Conservation (phyloP, 2,329 filamentous ascomycete species). For the Botrytis fabae region DNA sequence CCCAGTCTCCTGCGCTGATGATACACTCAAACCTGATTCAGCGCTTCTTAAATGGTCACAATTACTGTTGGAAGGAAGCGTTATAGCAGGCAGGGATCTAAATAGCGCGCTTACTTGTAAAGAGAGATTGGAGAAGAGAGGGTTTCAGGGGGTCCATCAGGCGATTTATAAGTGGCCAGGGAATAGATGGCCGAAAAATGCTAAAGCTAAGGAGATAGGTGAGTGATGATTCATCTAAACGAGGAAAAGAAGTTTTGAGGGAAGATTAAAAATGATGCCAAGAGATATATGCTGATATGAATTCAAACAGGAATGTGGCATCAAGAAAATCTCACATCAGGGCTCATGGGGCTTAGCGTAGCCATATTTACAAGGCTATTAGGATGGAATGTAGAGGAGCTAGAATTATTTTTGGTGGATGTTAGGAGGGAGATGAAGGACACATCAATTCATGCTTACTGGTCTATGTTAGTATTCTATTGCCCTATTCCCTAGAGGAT, state of each 20-base stretch:
- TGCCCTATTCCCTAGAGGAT: not conserved
- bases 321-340: not conserved
- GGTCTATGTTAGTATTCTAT: conserved; percentile 52
- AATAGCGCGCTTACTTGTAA: not conserved
- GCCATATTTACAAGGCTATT: conserved; percentile 51
- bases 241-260: not conserved
- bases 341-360: conserved; percentile 36
- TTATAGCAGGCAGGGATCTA: not conserved
- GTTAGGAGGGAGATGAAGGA: conserved; percentile 50
- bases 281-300: not conserved
- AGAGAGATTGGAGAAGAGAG: conserved; percentile 32
- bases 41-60: conserved; percentile 16
- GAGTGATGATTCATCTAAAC: conserved; percentile 41
- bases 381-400: conserved; percentile 49
- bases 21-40: not conserved
- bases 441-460: conserved; percentile 47
- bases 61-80: conserved; percentile 6
- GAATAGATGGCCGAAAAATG: conserved; percentile 22
- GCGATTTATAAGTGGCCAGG: conserved; percentile 30
- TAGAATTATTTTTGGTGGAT: conserved; percentile 50
- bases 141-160: conserved; percentile 40
- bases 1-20: not conserved
- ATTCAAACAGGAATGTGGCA: conserved; percentile 16
- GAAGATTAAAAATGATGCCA: not conserved
- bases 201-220: conserved; percentile 49